These are phyloP conservation scores for Starmerella floricola DNA, from an alignment of 805 yeast species.

Conservation along the genomic window DNA sequence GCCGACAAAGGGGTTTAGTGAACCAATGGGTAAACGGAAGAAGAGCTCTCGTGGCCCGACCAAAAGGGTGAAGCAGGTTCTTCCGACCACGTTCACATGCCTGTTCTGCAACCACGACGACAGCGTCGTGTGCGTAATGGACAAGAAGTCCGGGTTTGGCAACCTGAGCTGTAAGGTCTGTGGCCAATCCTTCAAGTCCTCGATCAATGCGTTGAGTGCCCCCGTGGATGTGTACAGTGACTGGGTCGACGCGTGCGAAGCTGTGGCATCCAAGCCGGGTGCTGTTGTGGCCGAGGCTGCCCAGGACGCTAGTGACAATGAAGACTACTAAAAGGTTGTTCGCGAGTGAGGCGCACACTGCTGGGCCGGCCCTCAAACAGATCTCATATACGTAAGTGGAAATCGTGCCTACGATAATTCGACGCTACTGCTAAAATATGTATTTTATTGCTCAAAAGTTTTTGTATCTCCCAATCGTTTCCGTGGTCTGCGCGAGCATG, in stretches of 20 bases:
- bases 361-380: background rate
- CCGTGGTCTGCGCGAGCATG: too few species aligned
- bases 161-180: constrained; percentile 80
- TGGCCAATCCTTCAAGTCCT: constrained; percentile 84
- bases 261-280: constrained; percentile 55
- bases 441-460: background rate
- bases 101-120: constrained; percentile 92
- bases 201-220: constrained; percentile 63
- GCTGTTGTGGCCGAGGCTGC: constrained; percentile 22
- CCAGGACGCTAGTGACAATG: constrained; percentile 23
- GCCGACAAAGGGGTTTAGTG: background rate
- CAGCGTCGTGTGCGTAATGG: constrained; percentile 77
- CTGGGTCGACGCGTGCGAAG: constrained; percentile 96
- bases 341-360: too few species aligned
- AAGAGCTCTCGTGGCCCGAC: constrained; percentile 72
- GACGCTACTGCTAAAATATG: too few species aligned
- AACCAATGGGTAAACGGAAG: constrained; percentile 60
- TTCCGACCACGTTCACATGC: constrained; percentile 79
- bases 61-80: constrained; percentile 61
- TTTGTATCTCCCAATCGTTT: background rate
- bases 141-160: constrained; percentile 76
- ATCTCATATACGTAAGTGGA: too few species aligned
- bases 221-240: constrained; percentile 93
- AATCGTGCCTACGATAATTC: too few species aligned
- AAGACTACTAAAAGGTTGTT: constrained; percentile 6